These are phyloP conservation scores for Paecilomyces fulvus DNA, from an alignment of 2,329 filamentous ascomycete species.

Conservation along the genomic window DNA sequence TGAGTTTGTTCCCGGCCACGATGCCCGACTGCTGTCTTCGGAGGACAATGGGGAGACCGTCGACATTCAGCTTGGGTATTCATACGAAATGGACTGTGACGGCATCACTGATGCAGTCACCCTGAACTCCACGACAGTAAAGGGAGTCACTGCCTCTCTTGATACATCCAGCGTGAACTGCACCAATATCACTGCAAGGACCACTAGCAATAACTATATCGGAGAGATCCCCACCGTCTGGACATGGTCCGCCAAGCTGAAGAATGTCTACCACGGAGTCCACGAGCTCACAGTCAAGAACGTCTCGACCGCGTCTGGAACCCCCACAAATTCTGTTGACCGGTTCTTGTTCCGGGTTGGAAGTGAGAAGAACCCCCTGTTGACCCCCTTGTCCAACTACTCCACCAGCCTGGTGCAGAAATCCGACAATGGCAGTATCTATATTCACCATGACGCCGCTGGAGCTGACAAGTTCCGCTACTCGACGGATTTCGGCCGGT, in stretches of 20 bases:
- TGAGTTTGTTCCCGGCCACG: background rate
- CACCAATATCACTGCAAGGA: background rate
- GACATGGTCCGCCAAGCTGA: conserved; percentile 40
- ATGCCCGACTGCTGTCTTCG: background rate
- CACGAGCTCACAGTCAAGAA: conserved; percentile 46
- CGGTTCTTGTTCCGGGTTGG: background rate
- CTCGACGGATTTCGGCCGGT: background rate
- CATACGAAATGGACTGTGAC: background rate
- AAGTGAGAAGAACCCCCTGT: background rate
- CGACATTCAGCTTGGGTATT: background rate
- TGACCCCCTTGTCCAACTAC: background rate
- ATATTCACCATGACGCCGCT: background rate
- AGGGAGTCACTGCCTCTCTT: background rate
- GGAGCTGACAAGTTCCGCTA: background rate
- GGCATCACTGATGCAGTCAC: background rate
- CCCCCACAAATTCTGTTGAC: background rate
- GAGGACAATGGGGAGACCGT: background rate
- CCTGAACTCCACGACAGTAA: background rate
- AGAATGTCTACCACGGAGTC: conserved; percentile 47
- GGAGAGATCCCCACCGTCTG: conserved; percentile 44
- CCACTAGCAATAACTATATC: conserved; percentile 18
- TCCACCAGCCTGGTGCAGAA: background rate
- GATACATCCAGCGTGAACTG: background rate
- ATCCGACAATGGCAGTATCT: background rate
- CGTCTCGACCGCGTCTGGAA: conserved; percentile 26